A percentile compares a stretch with the other conserved stretches of the same genome.
phyloP scores from a whole-genome alignment of 495 filamentous ascomycete genomes.

The Neurospora sp. region DNA sequence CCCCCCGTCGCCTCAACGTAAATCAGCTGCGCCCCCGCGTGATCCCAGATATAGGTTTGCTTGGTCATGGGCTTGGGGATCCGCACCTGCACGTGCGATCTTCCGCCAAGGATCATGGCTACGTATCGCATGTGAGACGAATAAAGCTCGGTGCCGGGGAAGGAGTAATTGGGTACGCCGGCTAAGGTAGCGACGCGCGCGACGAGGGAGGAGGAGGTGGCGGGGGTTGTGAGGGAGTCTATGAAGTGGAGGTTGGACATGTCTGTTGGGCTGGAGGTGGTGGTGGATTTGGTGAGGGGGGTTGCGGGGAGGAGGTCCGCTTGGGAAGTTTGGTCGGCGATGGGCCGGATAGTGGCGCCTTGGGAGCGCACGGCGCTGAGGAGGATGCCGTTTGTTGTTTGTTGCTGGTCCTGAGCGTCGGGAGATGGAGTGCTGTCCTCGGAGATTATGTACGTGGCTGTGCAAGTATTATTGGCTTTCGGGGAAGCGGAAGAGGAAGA shows the following conservation, averaged over 20 bases:
- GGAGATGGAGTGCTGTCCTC: neutral
- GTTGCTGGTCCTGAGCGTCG: neutral
- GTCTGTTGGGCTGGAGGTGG: neutral
- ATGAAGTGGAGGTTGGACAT: slow-evolving; percentile 35
- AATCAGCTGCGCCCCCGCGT: slow-evolving; percentile 49
- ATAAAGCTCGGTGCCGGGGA: slow-evolving; percentile 33
- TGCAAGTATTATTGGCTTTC: neutral
- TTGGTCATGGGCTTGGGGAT: slow-evolving; percentile 6
- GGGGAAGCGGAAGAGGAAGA: no score
- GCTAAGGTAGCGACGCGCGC: slow-evolving; percentile 31
- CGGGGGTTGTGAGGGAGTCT: slow-evolving; percentile 29
- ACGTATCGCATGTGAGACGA: slow-evolving; percentile 43
- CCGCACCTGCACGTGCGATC: slow-evolving; percentile 14
- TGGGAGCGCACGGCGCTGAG: slow-evolving; percentile 42
- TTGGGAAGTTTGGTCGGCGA: neutral
- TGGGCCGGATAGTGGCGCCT: slow-evolving; percentile 23
- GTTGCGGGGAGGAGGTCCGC: neutral
- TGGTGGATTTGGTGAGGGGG: neutral
- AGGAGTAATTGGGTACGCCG: slow-evolving; percentile 21
- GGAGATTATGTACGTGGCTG: neutral
- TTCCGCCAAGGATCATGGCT: slow-evolving; percentile 39
- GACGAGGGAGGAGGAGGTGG: slow-evolving; percentile 34
- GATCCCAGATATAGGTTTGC: slow-evolving; percentile 45
- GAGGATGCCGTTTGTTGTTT: neutral
- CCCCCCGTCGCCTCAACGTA: slow-evolving; percentile 41